Evolutionary conservation across 1,139 yeast genomes (phyloP).

Genomic region (Saccharomycopsis hybrid): DNA sequence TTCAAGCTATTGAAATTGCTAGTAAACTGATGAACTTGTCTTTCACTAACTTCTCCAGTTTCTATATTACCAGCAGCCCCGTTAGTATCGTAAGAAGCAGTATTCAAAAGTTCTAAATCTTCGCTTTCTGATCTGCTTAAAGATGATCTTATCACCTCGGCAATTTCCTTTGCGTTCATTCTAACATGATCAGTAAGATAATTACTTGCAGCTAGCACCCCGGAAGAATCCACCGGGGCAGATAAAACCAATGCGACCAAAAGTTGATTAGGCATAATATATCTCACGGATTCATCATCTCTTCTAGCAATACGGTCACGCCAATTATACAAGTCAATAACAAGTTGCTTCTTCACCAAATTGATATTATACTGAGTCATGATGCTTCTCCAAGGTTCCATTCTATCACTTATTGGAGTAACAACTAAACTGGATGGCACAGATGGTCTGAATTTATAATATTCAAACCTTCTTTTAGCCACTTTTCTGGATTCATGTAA

Average conservation of each 20-base stretch:
- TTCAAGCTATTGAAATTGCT: conserved; percentile 10
- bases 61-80: neutral
- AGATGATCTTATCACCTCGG: conserved; percentile 40
- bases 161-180: conserved; percentile 48
- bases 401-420: conserved; percentile 43
- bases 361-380: conserved; percentile 65
- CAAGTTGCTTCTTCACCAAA: conserved; percentile 45
- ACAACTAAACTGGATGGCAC: conserved; percentile 32
- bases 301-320: conserved; percentile 69
- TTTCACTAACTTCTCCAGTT: conserved; percentile 6
- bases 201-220: conserved; percentile 48
- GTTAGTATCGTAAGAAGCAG: neutral
- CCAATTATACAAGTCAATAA: conserved; percentile 70
- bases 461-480: conserved; percentile 78
- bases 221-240: conserved; percentile 51
- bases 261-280: conserved; percentile 75
- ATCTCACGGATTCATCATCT: conserved; percentile 81
- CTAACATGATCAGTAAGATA: conserved; percentile 53
- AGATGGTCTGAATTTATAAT: conserved; percentile 52
- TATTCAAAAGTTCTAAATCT: conserved; percentile 16
- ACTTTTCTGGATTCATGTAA: conserved; percentile 73
- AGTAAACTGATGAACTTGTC: conserved; percentile 8
- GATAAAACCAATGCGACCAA: conserved; percentile 55
- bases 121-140: conserved; percentile 20
- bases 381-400: conserved; percentile 54